phyloP scores from a whole-genome alignment of 305 asterid species.

The Rubia occidens region DNA sequence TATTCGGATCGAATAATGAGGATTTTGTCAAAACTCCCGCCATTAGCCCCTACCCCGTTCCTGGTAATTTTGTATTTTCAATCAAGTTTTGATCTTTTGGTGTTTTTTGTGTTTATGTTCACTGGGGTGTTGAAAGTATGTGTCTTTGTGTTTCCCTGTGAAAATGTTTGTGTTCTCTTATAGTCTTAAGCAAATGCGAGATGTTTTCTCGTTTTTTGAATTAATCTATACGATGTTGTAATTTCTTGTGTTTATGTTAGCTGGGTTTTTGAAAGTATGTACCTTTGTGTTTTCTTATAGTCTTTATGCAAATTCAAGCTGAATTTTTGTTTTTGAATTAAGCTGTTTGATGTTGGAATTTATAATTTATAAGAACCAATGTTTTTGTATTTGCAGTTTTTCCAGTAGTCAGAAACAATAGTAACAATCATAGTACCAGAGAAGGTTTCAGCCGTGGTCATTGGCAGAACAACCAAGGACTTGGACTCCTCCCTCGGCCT shows the following conservation, averaged over 20 bases:
- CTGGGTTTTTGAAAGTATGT: too few relatives aligned
- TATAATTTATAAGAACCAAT: not conserved
- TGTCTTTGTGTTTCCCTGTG: too few relatives aligned
- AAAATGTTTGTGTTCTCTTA: too few relatives aligned
- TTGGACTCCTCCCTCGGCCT: constrained; percentile 87
- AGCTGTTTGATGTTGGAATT: not conserved
- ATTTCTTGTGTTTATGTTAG: not conserved
- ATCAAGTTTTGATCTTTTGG: constrained; percentile 1
- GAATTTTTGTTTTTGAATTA: not conserved
- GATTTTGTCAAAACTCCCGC: constrained; percentile 59
- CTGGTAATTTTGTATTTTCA: constrained; percentile 35
- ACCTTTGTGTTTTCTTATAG: too few relatives aligned
- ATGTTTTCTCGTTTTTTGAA: not conserved
- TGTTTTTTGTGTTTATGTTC: not conserved
- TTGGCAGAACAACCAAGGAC: constrained; percentile 84
- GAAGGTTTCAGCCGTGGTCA: constrained; percentile 88
- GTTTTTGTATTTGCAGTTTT: constrained; percentile 42
- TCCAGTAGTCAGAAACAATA: constrained; percentile 45
- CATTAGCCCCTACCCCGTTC: constrained; percentile 53
- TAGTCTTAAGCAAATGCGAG: too few relatives aligned
- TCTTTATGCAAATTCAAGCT: too few relatives aligned
- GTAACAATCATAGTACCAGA: constrained; percentile 50
- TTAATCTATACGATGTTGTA: constrained; percentile 22
- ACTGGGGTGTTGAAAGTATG: not conserved
- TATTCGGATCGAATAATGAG: constrained; percentile 86